These are phyloP conservation scores for Glycine tomentella DNA, from an alignment of 306 rosid species.

Conservation along the genomic window DNA sequence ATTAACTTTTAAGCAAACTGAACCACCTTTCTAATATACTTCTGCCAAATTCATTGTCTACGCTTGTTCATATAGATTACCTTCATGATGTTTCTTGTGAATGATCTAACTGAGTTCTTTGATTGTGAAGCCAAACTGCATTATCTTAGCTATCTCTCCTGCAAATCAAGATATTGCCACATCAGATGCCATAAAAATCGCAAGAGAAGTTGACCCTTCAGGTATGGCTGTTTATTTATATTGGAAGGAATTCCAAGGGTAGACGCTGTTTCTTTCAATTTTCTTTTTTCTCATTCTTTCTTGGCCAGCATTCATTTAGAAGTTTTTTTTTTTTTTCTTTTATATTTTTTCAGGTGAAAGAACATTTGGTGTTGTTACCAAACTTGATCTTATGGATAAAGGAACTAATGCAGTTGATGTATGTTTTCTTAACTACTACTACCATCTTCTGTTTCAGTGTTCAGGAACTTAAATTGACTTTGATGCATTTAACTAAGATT, in stretches of 20 bases:
- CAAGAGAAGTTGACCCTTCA: conserved; percentile 94
- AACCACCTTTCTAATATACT: conserved; percentile 29
- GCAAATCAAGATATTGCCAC: conserved; percentile 99
- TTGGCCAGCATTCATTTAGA: conserved; percentile 3
- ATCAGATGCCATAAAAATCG: conserved; percentile 97
- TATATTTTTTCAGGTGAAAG: conserved; percentile 77
- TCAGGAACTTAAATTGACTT: conserved; percentile 35
- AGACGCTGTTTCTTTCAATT: conserved; percentile 24
- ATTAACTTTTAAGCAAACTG: conserved; percentile 26
- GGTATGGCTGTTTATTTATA: conserved; percentile 58
- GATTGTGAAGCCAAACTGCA: conserved; percentile 88
- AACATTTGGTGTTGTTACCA: conserved; percentile 96
- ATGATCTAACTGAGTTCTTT: conserved; percentile 53
- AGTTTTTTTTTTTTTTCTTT: background rate
- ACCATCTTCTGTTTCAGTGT: conserved; percentile 40
- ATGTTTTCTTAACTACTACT: conserved; percentile 51
- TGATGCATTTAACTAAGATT: conserved; percentile 33
- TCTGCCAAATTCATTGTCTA: conserved; percentile 17
- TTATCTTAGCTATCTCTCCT: conserved; percentile 97
- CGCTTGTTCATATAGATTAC: background rate
- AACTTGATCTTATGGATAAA: conserved; percentile 98
- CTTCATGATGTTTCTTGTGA: conserved; percentile 9
- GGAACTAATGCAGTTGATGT: conserved; percentile 98
- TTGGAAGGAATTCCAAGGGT: conserved; percentile 41
- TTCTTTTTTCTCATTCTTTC: conserved; percentile 34